Base-by-base conservation (phyloP, 129 eudicot species). In the Chrysanthemum seticuspe region DNA sequence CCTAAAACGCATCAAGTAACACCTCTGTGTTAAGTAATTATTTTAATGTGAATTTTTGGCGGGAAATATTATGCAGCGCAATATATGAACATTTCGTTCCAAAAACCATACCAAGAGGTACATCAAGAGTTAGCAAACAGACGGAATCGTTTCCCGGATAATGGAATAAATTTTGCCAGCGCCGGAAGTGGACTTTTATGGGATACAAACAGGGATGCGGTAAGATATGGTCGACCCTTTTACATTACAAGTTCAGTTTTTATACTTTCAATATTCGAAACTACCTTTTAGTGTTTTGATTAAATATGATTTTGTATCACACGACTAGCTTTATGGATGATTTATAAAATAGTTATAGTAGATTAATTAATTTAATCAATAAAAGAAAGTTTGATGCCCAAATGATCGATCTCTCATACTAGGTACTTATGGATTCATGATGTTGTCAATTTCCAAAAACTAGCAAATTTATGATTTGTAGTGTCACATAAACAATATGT, bases 141-240 rank as follows among this genome's bases (percentile, higher is more conserved):
- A 19, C 45, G 14, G 18, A 87, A 75, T 70, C 62, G 52, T 48
- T 72, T 81, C 60, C 97, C 91, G 1, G n/a, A 80, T 12, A 82
- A 87, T 31, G 97, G 97, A 56, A 47, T 91, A 74, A 91, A 85
- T 81, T 91, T 91, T 65, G 97, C 95, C 4, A 91, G 97, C 64
- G 91, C 88, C 53, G 91, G 95, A 36, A 91, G 97, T 62, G 97
- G 97, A 18, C 83, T 91, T 78, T 68, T 87, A 25, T 81, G 18
- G 3, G 67, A 68, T 50, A 91, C 95, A 69, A 91, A 84, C 66
- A 53, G 68, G 13, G 70, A 69, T 83, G 73, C 5, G 15, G 80
- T 76, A 76, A 76, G 80, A 57, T 29, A 29, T 47, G 9, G 31
- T 3, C 65, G 7, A 16, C 9, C 23, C 21, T 55, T 51, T 62